Evolutionary conservation across 2,329 filamentous ascomycete species (phyloP), one percentile per base, ranked within the genome.

Genomic region (Ascomycota sp.): DNA sequence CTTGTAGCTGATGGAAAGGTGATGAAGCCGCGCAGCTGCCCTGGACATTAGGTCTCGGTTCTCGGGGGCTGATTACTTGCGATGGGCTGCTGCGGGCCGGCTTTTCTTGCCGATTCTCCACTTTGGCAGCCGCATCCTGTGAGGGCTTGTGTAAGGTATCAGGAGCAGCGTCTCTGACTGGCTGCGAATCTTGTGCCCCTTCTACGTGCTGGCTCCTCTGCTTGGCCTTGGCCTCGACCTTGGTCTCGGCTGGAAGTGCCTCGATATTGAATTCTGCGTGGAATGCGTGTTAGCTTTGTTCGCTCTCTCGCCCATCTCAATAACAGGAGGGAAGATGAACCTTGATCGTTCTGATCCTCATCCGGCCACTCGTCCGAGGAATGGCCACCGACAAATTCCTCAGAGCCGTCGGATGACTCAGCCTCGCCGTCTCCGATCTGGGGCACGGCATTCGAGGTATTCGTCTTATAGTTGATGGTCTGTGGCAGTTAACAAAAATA

Each of bases 271-370:
- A 35, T 33, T 46, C 46, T 35, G 31, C 28, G 38, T 35, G 35
- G 40, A 40, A 44, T 45, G 43, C 36, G 40, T 40, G 51, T 55
- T 55, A 56, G 52, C 53, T 55, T 53, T 47, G 39, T 35, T 35
- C 16, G 10, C 28, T 3, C 16, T 21, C 16, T 21, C 16, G 16
- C 16, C 16, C 16, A 21, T 21, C 16, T 21, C 16, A 21, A 5
- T 21, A 21, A 5, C 16, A 21, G 16, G 16, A 21, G 16, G 16
- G 16, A 21, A 21, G 16, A 5, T 21, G 16, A 21, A 21, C 16
- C 16, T 21, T 21, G 16, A 21, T 28, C n/a, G 11, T 39, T 38
- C 11, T 47, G 45, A 13, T 53, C 51, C 27, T 53, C 51, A 21
- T 48, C 52, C 32, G 49, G 16, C 16, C 16, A 47, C 21, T 53